Evolutionary conservation across 768 basidiomycete species (phyloP), one percentile per base, ranked within the genome.

Genomic region (Naganishia onofrii): DNA sequence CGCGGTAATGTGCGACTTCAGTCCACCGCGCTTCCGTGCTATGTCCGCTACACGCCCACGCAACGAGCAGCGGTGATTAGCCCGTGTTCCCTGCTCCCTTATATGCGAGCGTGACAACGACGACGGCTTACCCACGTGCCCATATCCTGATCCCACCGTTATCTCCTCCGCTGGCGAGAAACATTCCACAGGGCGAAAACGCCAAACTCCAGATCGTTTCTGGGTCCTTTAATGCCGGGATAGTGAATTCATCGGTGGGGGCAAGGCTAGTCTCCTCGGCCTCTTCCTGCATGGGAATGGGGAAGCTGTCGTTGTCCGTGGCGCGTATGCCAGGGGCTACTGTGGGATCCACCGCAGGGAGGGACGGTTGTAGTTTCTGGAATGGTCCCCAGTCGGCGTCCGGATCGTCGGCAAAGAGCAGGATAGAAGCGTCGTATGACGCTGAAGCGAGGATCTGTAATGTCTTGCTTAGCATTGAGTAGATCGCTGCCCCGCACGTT

Each of bases 351-450:
- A 51, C 28, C 13, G 65, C 68, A 28, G 75, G 76, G 19, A 79
- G 69, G 64, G 72, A 73, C 5, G 79, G 74, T 42, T 80, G 71
- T 3, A 97, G 84, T 0, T 93, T 94, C 69, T 87, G 80, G 72
- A 93, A 90, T 76, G 89, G 89, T 75, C 86, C 91, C 93, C 96
- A 98, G 79, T 99, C 96, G 71, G 95, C 92, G 31, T 87, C 87
- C 0, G 92, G 92, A 78, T 97, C 94, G 75, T 98, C 93, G 66
- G 90, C 82, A 81, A 94, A 93, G 32, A 99, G 86, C 71, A 91
- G 92, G 79, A 99, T 90, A 1, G 90, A 92, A 74, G 97, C 94
- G 77, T 99, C 96, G 82, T 98, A 99, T 0, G 95, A 97, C 3
- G 88, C 91, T 1, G 95, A 97, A 31, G 95, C 95, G 67, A 99